Conservation (phyloP, 108 stramenopile species). For the Skeletonema costatum region DNA sequence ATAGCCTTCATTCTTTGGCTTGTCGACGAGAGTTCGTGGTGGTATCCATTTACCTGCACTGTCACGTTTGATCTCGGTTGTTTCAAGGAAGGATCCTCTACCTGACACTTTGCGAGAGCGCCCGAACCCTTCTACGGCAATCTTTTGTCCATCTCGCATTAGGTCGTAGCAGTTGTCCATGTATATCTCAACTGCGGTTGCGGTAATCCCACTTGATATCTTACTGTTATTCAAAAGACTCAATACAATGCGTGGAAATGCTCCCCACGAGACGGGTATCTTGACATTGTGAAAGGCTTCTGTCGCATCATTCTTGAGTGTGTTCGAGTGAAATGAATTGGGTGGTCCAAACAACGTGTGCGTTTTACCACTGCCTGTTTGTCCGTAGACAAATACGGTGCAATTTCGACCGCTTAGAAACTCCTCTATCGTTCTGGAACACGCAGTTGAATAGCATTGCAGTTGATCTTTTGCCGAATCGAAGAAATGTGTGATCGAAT, state of each 20-base stretch:
- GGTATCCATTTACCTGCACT: not conserved
- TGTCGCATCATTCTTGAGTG: not conserved
- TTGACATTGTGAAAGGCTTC: not conserved
- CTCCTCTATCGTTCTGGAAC: not conserved
- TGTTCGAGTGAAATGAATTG: not conserved
- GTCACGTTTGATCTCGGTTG: not conserved
- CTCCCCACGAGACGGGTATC: not conserved
- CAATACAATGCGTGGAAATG: not conserved
- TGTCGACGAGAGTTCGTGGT: not conserved
- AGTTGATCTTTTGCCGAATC: not conserved
- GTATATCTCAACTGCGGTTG: not conserved
- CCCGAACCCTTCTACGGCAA: not conserved
- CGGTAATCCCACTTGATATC: not conserved
- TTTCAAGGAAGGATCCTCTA: not conserved
- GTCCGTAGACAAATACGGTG: not conserved
- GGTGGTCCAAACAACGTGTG: not conserved
- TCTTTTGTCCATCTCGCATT: not conserved
- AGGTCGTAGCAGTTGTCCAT: not conserved
- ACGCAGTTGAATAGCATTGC: not conserved
- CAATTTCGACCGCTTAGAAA: not conserved
- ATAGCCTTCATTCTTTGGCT: not conserved
- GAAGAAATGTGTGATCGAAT: slow-evolving; percentile 40
- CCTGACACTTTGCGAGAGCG: not conserved
- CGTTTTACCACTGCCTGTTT: not conserved
- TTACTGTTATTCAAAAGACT: not conserved